Evolutionary conservation across 129 eudicot species (phyloP).

Genomic region (Flaveria sonorensis): DNA sequence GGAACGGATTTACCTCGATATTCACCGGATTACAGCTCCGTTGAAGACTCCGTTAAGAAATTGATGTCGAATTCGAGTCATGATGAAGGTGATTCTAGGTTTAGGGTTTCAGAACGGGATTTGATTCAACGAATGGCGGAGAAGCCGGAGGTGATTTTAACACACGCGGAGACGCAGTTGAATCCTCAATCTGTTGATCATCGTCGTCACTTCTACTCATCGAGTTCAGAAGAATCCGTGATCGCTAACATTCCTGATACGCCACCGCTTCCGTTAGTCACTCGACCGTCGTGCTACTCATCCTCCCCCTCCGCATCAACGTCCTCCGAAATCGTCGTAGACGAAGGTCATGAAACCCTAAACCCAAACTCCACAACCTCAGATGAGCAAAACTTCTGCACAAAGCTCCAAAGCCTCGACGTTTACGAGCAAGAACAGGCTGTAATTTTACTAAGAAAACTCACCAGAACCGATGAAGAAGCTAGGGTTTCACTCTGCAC

Average conservation of each 20-base stretch:
- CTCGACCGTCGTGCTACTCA: slow-evolving; percentile 70
- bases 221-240: slow-evolving; percentile 90
- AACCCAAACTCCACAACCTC: slow-evolving; percentile 29
- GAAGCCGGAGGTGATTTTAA: slow-evolving; percentile 42
- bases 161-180: slow-evolving; percentile 71
- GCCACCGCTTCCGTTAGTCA: slow-evolving; percentile 67
- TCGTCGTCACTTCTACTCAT: slow-evolving; percentile 43
- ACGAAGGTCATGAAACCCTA: slow-evolving; percentile 26
- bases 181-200: slow-evolving; percentile 40
- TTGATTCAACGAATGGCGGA: slow-evolving; percentile 61
- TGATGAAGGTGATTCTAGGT: slow-evolving; percentile 11
- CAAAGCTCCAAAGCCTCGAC: slow-evolving; percentile 55
- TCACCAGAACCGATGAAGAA: slow-evolving; percentile 61
- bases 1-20: slow-evolving; percentile 37
- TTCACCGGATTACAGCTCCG: slow-evolving; percentile 43
- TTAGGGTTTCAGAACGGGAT: slow-evolving; percentile 63
- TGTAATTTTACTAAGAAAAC: slow-evolving; percentile 55
- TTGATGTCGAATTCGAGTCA: slow-evolving; percentile 25
- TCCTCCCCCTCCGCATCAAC: slow-evolving; percentile 63
- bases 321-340: slow-evolving; percentile 47
- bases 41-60: slow-evolving; percentile 35
- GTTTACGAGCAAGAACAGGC: slow-evolving; percentile 73
- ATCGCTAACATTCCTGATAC: slow-evolving; percentile 61
- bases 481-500: slow-evolving; percentile 68
- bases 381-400: slow-evolving; percentile 50